phyloP scores from a whole-genome alignment of 129 eudicot species.

The Apium graveolens region DNA sequence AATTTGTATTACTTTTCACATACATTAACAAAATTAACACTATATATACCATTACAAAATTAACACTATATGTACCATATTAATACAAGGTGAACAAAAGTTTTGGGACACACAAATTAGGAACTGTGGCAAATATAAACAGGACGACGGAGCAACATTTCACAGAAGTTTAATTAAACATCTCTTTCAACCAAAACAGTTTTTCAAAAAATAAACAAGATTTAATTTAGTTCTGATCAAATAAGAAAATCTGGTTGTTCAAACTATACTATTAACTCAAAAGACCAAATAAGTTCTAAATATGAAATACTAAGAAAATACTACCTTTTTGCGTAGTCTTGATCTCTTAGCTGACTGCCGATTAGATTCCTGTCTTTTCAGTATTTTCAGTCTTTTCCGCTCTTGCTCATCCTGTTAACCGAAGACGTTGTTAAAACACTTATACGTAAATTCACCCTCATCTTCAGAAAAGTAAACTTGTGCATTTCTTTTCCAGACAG shows the following conservation, averaged over 20 bases:
- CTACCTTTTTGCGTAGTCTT: slow-evolving; percentile 91
- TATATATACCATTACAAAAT: too few relatives aligned
- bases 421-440: background rate
- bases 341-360: slow-evolving; percentile 95
- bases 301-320: background rate
- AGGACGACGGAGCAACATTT: background rate
- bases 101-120: too few relatives aligned
- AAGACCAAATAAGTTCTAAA: background rate
- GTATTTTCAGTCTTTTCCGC: slow-evolving; percentile 76
- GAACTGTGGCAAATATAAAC: too few relatives aligned
- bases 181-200: background rate
- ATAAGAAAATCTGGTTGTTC: background rate
- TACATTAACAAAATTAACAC: too few relatives aligned
- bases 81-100: too few relatives aligned
- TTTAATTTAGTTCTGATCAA: background rate
- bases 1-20: too few relatives aligned
- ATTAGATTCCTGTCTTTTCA: slow-evolving; percentile 86
- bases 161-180: background rate
- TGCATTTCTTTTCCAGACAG: background rate
- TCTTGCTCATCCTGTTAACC: slow-evolving; percentile 71
- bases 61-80: too few relatives aligned
- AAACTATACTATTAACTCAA: background rate
- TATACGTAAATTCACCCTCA: background rate
- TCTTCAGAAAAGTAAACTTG: background rate
- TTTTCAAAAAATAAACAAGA: background rate